Conservation (phyloP, 139 green algal species). For the Chlamydomonas applanata region DNA sequence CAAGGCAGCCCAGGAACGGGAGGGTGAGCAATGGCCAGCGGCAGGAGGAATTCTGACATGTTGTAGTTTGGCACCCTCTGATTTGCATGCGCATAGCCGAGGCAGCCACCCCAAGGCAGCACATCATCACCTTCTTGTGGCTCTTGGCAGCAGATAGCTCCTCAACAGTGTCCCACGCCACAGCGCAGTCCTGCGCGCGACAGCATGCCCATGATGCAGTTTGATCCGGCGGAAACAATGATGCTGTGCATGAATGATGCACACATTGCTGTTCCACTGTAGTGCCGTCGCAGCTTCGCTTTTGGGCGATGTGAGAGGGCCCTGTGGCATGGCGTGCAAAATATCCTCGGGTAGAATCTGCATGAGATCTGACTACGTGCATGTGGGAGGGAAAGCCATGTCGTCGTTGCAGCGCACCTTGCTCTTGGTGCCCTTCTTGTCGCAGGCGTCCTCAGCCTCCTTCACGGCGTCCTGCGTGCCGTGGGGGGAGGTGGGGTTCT, state of each 20-base stretch:
- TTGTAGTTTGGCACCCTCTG: no score
- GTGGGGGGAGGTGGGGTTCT: no score
- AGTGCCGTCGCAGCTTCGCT: background rate
- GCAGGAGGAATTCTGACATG: background rate
- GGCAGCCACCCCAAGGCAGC: background rate
- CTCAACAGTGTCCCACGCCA: slow-evolving; percentile 40
- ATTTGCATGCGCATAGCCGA: no score
- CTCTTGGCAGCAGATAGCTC: slow-evolving; percentile 30
- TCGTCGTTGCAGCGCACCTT: slow-evolving; percentile 6
- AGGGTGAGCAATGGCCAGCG: no score
- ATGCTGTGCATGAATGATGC: background rate
- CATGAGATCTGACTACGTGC: background rate
- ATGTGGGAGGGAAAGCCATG: no score
- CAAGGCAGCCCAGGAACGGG: no score
- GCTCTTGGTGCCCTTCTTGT: slow-evolving; percentile 13
- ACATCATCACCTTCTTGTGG: slow-evolving; percentile 24
- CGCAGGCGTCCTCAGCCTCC: slow-evolving; percentile 31
- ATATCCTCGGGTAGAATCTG: no score
- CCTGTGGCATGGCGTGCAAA: no score
- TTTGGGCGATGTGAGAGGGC: no score
- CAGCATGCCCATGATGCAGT: background rate
- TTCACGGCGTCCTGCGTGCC: slow-evolving; percentile 22
- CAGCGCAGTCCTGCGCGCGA: slow-evolving; percentile 25
- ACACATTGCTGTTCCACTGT: background rate
- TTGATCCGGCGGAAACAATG: background rate